These are phyloP conservation scores for Inonotus hispidus DNA, from an alignment of 1,284 basidiomycete species.

Conservation along the genomic window DNA sequence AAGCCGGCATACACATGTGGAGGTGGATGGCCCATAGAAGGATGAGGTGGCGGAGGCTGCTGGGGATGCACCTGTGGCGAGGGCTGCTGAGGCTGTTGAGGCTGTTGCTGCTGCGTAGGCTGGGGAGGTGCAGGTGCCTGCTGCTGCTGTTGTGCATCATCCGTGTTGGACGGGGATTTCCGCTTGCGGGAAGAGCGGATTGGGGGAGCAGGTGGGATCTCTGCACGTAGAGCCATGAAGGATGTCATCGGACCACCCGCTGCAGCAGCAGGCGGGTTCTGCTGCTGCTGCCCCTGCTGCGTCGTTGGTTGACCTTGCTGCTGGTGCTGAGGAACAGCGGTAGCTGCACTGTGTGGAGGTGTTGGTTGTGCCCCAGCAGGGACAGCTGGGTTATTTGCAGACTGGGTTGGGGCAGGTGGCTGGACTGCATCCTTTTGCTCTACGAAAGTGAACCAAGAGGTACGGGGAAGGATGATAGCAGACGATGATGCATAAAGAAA, in stretches of 20 bases:
- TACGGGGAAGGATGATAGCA: slow-evolving; percentile 9
- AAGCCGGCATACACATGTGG: slow-evolving; percentile 18
- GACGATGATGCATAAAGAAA: slow-evolving; percentile 8
- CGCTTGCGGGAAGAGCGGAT: slow-evolving; percentile 32
- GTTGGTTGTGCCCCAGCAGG: not conserved
- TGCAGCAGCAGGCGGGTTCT: not conserved
- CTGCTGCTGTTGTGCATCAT: slow-evolving; percentile 28
- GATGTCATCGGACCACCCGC: slow-evolving; percentile 1
- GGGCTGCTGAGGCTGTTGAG: slow-evolving; percentile 21
- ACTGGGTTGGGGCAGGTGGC: not conserved
- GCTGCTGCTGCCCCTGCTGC: not conserved
- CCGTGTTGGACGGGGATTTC: slow-evolving; percentile 31
- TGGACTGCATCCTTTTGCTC: slow-evolving; percentile 4
- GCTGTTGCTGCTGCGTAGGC: slow-evolving; percentile 26
- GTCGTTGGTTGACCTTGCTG: not conserved
- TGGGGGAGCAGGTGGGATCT: slow-evolving; percentile 34
- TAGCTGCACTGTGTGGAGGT: not conserved
- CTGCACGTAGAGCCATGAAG: slow-evolving; percentile 57
- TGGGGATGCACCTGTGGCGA: slow-evolving; percentile 25
- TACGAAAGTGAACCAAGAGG: slow-evolving; percentile 16
- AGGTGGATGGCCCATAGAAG: not conserved
- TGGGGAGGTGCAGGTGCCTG: slow-evolving; percentile 30
- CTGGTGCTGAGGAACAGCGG: not conserved
- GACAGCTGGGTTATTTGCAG: not conserved
- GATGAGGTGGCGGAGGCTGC: slow-evolving; percentile 21